phyloP scores from a whole-genome alignment of 176 grass and related monocot genomes.

The Oryza rufipogon region DNA sequence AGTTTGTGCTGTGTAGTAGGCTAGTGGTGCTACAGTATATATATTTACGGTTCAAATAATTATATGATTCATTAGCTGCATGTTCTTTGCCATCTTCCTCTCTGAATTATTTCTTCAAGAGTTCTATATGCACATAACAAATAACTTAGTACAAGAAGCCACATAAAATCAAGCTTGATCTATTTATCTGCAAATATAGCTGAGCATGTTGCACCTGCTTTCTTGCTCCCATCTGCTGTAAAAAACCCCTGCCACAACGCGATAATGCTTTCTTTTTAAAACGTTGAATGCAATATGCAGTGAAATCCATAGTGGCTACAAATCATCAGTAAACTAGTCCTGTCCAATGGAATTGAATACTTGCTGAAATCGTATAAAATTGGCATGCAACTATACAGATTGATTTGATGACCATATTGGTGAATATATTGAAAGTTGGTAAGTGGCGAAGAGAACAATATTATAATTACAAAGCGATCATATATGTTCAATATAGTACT shows the following conservation, averaged over 20 bases:
- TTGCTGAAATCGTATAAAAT: not conserved
- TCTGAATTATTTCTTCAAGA: not conserved
- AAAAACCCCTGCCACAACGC: not conserved
- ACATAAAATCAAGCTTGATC: not conserved
- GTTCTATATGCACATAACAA: not conserved
- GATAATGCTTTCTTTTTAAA: not conserved
- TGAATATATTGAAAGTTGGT: not conserved
- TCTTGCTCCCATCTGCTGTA: not conserved
- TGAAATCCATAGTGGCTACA: not conserved
- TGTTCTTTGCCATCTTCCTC: not conserved
- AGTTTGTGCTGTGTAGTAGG: not conserved
- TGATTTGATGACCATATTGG: slow-evolving; percentile 19
- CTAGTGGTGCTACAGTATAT: not conserved
- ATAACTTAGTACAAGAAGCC: not conserved
- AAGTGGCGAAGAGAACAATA: not conserved
- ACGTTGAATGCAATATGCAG: not conserved
- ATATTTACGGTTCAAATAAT: not conserved
- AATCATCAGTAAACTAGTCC: not conserved
- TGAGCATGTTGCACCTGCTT: not conserved
- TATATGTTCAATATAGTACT: too few species aligned
- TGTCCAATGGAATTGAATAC: not conserved
- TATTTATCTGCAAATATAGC: not conserved
- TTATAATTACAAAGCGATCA: not conserved
- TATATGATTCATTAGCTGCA: not conserved
- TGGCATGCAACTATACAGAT: not conserved